Evolutionary conservation across 768 basidiomycete genomes (phyloP), one percentile per base, ranked within the genome.

Genomic region (Boletus coccyginus): DNA sequence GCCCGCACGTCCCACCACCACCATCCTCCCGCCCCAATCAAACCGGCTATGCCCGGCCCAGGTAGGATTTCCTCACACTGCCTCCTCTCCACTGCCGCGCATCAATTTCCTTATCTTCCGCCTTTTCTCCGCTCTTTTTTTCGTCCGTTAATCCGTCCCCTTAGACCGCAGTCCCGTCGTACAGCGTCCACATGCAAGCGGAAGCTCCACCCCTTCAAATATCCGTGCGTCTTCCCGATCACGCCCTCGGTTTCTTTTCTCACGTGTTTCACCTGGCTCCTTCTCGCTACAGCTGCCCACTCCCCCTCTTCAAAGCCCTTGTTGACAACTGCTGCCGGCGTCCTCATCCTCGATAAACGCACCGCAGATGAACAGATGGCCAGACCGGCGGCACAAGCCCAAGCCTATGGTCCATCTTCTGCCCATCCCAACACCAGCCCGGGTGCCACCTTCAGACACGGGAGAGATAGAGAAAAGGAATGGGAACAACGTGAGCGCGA

Each of bases 11-110:
- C 69, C 45, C 68, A 66, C 58, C 65, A 65, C 58, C 68, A 70
- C 54, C 68, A 61, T 21, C 58, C 57, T 46, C 61, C 66, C 19
- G n/a, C 64, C 38, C 68, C 64, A 46, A 64, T 68, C 64, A 69
- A 69, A 66, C 50, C 68, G 68, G 68, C 60, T 68, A 70, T 69
- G 66, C 59, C 68, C 64, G 68, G 68, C 53, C 50, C 66, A 69
- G 68, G 68, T 70, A 60, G 46, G 53, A 31, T 48, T 45, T 19
- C 39, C 38, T 56, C 36, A 45, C 33, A 12, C 50, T 45, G 7
- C 32, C 46, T 35, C 11, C 45, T 32, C 14, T 7, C 1, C n/a
- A 19, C 29, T 0, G 16, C 5, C 52, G 29, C 59, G 65, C 21
- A 67, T 57, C 57, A 1, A 10, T 5, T 33, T 6, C 46, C 39